Percentiles rank a stretch among this genome's conserved stretches.
These are phyloP conservation scores for Verticillium longisporum DNA, from an alignment of 2,329 filamentous ascomycete genomes.

Conservation along the genomic window DNA sequence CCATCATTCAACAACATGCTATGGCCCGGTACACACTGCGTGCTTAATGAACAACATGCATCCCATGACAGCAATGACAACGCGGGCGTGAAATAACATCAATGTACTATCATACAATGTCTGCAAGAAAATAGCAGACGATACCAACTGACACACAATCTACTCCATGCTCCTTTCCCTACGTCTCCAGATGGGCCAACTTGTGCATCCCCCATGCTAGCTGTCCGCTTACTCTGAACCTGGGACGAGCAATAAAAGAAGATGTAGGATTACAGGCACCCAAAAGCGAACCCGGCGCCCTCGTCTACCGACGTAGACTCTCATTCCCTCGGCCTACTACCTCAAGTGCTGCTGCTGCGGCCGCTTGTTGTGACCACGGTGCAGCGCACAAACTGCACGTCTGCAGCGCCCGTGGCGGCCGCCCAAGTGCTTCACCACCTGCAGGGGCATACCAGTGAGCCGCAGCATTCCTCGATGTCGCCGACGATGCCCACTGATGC, in stretches of 20 bases:
- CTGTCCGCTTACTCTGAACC: not conserved
- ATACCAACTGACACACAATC: conserved; percentile 1
- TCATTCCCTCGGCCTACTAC: not conserved
- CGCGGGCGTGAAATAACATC: not conserved
- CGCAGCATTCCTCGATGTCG: not conserved
- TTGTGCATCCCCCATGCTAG: not conserved
- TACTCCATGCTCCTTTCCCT: not conserved
- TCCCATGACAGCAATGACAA: too few species aligned
- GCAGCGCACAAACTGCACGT: not conserved
- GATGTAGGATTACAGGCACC: conserved; percentile 13
- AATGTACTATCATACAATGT: conserved; percentile 4
- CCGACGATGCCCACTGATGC: not conserved
- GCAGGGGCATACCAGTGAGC: not conserved
- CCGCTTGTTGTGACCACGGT: not conserved
- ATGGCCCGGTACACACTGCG: not conserved
- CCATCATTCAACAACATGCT: not conserved
- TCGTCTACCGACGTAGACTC: conserved; percentile 7
- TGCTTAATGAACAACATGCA: not conserved
- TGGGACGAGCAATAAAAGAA: conserved; percentile 4
- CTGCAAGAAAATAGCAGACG: not conserved
- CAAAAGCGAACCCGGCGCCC: conserved; percentile 11
- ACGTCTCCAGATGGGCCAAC: not conserved
- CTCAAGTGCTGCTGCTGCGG: not conserved
- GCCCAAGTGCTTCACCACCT: not conserved
- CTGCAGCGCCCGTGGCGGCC: not conserved